These are phyloP conservation scores for Penicillium corylophilum DNA, from an alignment of 2,329 filamentous ascomycete species.

Conservation along the genomic window DNA sequence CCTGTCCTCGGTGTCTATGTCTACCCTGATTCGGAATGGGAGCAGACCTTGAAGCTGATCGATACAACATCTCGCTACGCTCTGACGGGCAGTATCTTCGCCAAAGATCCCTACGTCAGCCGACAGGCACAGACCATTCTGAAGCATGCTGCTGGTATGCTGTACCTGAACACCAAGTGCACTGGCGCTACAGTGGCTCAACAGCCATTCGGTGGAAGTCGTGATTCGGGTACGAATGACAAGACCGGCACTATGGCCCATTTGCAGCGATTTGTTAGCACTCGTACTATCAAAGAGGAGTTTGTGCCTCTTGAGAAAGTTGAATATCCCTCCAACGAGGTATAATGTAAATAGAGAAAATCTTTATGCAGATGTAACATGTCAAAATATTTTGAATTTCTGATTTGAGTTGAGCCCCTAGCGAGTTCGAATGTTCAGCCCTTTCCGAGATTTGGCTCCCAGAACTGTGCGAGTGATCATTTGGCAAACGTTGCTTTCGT, in stretches of 20 bases:
- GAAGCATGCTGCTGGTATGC: constrained; percentile 57
- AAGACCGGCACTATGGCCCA: constrained; percentile 56
- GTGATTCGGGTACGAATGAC: constrained; percentile 57
- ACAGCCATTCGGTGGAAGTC: constrained; percentile 56
- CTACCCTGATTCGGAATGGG: constrained; percentile 62
- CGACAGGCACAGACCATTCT: constrained; percentile 53
- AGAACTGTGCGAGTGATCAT: no score
- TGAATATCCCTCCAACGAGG: constrained; percentile 25
- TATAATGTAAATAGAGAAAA: not conserved
- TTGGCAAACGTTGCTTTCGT: no score
- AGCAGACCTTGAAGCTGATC: constrained; percentile 15
- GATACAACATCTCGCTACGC: constrained; percentile 22
- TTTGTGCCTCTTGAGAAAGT: constrained; percentile 35
- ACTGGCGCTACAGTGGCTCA: constrained; percentile 58
- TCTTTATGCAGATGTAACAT: not conserved
- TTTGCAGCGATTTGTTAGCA: constrained; percentile 53
- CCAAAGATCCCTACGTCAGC: constrained; percentile 48
- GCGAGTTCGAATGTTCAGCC: no score
- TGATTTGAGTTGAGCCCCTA: not conserved
- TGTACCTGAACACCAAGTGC: constrained; percentile 60
- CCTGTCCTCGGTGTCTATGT: constrained; percentile 70
- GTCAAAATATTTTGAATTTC: not conserved
- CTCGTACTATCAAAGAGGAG: constrained; percentile 55
- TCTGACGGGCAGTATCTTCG: constrained; percentile 22
- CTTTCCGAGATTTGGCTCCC: no score